Conservation (phyloP, 768 basidiomycete genomes). For the Rhodotorula diobovata region DNA sequence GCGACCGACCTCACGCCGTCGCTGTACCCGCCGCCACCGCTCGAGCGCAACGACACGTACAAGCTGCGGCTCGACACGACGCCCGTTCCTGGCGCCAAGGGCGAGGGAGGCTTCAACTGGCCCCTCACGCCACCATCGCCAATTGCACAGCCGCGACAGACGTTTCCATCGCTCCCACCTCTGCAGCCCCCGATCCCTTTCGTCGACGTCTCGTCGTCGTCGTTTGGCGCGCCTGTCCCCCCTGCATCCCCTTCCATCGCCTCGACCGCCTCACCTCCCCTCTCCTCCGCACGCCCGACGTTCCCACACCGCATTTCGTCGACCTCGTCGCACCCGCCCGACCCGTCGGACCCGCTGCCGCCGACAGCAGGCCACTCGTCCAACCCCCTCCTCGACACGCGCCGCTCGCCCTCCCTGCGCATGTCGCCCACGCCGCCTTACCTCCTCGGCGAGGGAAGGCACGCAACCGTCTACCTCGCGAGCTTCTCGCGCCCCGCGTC, state of each 20-base stretch:
- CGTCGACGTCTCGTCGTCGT: neutral
- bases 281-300: neutral
- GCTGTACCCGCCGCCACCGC: neutral
- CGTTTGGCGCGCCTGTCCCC: neutral
- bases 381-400: conserved; percentile 33
- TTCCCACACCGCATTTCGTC: neutral
- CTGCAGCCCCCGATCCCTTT: neutral
- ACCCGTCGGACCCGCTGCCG: neutral
- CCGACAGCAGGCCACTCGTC: conserved; percentile 16
- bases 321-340: neutral
- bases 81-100: neutral
- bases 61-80: neutral
- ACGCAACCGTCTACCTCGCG: conserved; percentile 43
- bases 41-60: neutral
- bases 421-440: conserved; percentile 9
- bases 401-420: conserved; percentile 13
- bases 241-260: neutral
- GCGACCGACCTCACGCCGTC: no score
- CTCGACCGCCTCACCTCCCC: neutral
- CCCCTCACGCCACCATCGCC: neutral
- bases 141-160: no score
- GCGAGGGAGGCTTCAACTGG: neutral
- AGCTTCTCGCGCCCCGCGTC: conserved; percentile 1
- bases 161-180: neutral
- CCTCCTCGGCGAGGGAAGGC: conserved; percentile 41